Conservation (phyloP, 768 basidiomycete genomes). For the Panaeolus papilionaceus region DNA sequence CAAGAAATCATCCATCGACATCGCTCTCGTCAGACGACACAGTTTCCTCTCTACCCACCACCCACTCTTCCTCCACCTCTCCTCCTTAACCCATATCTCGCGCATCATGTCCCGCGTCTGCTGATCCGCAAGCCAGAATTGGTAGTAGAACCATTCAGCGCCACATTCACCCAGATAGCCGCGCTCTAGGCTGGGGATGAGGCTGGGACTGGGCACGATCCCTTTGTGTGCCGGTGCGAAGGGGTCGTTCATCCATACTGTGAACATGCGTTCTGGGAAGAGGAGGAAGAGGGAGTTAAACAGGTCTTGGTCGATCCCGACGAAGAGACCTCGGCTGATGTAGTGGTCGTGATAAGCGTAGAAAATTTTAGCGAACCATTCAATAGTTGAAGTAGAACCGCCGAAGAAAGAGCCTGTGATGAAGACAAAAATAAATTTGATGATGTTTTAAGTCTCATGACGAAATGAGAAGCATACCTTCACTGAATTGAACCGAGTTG, state of each 20-base stretch:
- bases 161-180: conserved; percentile 46
- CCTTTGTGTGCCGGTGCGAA: conserved; percentile 28
- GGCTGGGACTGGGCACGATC: conserved; percentile 19
- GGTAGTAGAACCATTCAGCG: conserved; percentile 53
- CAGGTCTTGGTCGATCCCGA: conserved; percentile 62
- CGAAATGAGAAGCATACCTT: conserved; percentile 41
- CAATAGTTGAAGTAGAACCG: conserved; percentile 47
- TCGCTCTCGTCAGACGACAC: conserved; percentile 34
- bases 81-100: conserved; percentile 29
- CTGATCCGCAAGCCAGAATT: conserved; percentile 50
- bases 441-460: not conserved
- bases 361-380: conserved; percentile 53
- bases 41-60: conserved; percentile 37
- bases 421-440: not conserved
- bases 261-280: conserved; percentile 49
- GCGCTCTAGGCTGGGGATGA: conserved; percentile 26
- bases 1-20: conserved; percentile 32
- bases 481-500: conserved; percentile 44
- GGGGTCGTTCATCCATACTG: conserved; percentile 47
- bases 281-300: conserved; percentile 46
- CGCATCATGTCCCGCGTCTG: conserved; percentile 27
- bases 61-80: conserved; percentile 31
- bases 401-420: conserved; percentile 62
- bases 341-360: conserved; percentile 60
- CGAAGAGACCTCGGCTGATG: conserved; percentile 48